Percentiles rank a stretch among this genome's conserved stretches.
phyloP scores from a whole-genome alignment of 352 stramenopile species.

The Lagenidium sp. region DNA sequence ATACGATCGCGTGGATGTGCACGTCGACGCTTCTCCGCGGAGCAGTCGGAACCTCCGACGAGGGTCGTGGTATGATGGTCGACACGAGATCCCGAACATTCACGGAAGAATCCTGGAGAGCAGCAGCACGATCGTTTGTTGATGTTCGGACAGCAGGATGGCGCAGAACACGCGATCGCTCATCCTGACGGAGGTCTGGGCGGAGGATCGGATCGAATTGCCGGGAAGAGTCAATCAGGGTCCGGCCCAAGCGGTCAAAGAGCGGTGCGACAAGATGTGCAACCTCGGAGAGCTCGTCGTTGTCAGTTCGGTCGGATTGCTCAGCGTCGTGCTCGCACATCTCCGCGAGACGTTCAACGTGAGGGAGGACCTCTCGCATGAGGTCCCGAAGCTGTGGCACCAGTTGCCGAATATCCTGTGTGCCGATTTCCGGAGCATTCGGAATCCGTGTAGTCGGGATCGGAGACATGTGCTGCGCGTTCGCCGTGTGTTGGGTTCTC shows the following conservation, averaged over 20 bases:
- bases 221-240: constrained; percentile 58
- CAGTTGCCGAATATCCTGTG: constrained; percentile 32
- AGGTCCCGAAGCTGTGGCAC: constrained; percentile 48
- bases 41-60: constrained; percentile 15
- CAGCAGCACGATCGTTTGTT: background rate
- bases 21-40: constrained; percentile 72
- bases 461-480: constrained; percentile 43
- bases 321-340: constrained; percentile 39
- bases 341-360: constrained; percentile 49
- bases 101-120: constrained; percentile 24
- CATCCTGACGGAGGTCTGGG: constrained; percentile 26
- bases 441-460: constrained; percentile 39
- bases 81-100: constrained; percentile 59
- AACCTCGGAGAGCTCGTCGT: constrained; percentile 44
- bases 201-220: constrained; percentile 53
- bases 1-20: constrained; percentile 82
- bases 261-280: constrained; percentile 60
- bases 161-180: too few species aligned
- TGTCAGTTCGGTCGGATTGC: background rate
- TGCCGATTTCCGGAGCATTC: constrained; percentile 34
- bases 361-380: constrained; percentile 63
- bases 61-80: constrained; percentile 15
- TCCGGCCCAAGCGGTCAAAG: constrained; percentile 72
- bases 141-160: too few species aligned
- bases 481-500: constrained; percentile 63